Evolutionary conservation across 257 asterid genomes (phyloP).

Genomic region (Apocynum venetum): DNA sequence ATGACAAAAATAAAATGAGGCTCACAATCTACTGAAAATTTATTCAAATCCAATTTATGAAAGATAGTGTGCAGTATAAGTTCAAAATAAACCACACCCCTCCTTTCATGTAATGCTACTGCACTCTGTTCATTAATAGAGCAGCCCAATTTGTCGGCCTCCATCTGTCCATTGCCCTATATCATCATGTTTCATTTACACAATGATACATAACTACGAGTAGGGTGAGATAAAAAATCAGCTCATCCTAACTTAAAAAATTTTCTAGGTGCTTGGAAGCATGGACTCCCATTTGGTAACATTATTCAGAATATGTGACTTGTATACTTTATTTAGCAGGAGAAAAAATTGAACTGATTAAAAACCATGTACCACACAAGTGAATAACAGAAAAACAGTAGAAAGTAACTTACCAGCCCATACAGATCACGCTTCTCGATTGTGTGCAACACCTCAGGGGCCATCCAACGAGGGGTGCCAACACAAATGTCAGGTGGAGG

Average conservation of each 20-base stretch:
- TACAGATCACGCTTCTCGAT: constrained; percentile 33
- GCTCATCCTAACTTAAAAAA: neutral
- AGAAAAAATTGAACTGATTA: neutral
- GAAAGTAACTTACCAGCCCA: constrained; percentile 45
- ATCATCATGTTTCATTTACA: neutral
- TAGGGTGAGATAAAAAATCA: neutral
- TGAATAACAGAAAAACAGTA: neutral
- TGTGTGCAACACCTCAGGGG: constrained; percentile 68
- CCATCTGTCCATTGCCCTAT: too few species aligned
- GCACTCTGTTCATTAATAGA: neutral
- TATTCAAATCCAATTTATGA: neutral
- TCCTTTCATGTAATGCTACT: neutral
- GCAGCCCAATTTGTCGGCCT: neutral
- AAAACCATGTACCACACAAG: too few species aligned
- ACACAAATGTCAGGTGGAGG: constrained; percentile 86
- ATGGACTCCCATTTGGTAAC: too few species aligned
- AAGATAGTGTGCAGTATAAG: neutral
- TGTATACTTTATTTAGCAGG: neutral
- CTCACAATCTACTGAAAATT: neutral
- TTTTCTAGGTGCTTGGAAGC: neutral
- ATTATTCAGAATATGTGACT: neutral
- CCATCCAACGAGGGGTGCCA: constrained; percentile 99
- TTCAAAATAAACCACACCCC: neutral
- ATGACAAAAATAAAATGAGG: neutral
- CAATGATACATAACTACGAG: neutral